These are phyloP conservation scores for Arthrobotrys iridis DNA, from an alignment of 2,329 filamentous ascomycete genomes.

Conservation along the genomic window DNA sequence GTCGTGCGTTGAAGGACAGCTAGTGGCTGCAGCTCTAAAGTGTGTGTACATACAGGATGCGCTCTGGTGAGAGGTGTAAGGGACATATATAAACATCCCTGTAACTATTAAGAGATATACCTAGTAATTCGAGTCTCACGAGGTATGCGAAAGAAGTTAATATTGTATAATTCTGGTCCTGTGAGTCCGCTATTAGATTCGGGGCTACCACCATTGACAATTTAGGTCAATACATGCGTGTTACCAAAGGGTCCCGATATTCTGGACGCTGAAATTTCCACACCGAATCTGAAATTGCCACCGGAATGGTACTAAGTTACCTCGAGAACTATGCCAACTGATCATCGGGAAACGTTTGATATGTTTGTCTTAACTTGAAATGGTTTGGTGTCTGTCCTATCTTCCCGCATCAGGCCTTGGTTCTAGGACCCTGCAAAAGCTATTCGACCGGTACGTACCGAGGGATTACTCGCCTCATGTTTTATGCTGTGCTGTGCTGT, in stretches of 20 bases:
- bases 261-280: background rate
- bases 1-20: constrained; percentile 5
- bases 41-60: background rate
- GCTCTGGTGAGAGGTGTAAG: background rate
- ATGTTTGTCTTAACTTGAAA: background rate
- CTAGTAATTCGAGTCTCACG: background rate
- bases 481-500: constrained; percentile 13
- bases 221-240: background rate
- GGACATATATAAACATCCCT: constrained; percentile 15
- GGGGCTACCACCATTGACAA: no score
- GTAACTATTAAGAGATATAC: constrained; percentile 3
- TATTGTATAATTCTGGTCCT: background rate
- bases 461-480: background rate
- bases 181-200: background rate
- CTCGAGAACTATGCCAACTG: background rate
- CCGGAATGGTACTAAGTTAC: background rate
- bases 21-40: constrained; percentile 15
- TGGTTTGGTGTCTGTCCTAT: background rate
- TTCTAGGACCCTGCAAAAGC: background rate
- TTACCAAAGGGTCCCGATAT: background rate
- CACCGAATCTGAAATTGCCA: constrained; percentile 4
- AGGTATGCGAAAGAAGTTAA: background rate
- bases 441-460: constrained; percentile 20
- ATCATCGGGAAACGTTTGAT: constrained; percentile 6
- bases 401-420: background rate